Evolutionary conservation across 768 basidiomycete species (phyloP).

Genomic region (Cyathus striatus): DNA sequence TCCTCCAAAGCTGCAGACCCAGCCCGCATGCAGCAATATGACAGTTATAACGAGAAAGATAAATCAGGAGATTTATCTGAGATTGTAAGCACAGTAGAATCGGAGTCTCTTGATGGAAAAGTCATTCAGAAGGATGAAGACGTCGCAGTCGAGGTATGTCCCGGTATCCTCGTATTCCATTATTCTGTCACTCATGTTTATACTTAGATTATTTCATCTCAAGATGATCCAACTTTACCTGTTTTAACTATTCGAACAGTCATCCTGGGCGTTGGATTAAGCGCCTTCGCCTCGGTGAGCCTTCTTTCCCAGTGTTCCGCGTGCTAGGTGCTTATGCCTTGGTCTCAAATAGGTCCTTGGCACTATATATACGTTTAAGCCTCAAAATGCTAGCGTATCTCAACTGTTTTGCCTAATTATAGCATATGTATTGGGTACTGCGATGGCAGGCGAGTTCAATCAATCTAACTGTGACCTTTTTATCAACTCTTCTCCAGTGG

Average conservation of each 20-base stretch:
- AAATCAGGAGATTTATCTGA: no score
- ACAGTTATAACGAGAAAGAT: no score
- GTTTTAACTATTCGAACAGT: slow-evolving; percentile 43
- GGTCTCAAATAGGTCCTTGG: slow-evolving; percentile 21
- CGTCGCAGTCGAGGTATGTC: slow-evolving; percentile 34
- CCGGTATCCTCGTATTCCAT: neutral
- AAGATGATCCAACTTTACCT: slow-evolving; percentile 42
- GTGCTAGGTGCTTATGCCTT: neutral
- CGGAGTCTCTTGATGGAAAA: slow-evolving; percentile 11
- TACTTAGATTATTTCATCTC: slow-evolving; percentile 37
- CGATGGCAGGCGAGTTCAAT: slow-evolving; percentile 34
- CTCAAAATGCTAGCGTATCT: slow-evolving; percentile 46
- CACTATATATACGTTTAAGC: slow-evolving; percentile 34
- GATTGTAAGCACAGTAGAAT: neutral
- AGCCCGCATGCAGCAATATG: no score
- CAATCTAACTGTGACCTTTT: neutral
- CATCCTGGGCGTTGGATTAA: slow-evolving; percentile 43
- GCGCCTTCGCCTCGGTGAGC: slow-evolving; percentile 38
- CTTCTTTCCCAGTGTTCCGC: neutral
- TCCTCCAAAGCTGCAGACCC: no score
- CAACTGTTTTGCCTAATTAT: slow-evolving; percentile 54
- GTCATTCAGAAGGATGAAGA: slow-evolving; percentile 38
- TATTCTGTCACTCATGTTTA: neutral
- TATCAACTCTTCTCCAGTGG: slow-evolving; percentile 5
- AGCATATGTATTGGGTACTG: slow-evolving; percentile 47